A percentile compares a stretch with the other conserved stretches of the same genome.
phyloP scores from a whole-genome alignment of 305 asterid genomes.

The Solanum chacoense region DNA sequence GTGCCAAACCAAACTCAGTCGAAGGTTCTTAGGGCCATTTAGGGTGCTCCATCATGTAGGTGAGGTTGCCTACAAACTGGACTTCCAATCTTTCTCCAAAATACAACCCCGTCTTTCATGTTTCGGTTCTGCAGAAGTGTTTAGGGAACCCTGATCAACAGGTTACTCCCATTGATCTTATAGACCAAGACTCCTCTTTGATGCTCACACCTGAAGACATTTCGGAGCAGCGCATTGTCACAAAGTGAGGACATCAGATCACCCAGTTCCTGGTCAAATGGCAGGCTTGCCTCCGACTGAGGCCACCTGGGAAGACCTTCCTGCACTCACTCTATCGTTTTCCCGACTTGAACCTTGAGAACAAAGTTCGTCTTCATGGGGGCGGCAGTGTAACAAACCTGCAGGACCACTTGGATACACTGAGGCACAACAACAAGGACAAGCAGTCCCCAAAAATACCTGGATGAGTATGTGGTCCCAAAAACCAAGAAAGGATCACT shows the following conservation, averaged over 20 bases:
- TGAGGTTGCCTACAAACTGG: background rate
- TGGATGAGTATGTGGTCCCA: background rate
- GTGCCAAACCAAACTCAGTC: background rate
- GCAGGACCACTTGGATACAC: background rate
- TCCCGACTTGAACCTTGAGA: background rate
- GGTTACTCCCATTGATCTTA: background rate
- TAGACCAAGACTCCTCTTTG: background rate
- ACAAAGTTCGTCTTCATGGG: background rate
- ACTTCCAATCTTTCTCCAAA: background rate
- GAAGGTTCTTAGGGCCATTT: background rate
- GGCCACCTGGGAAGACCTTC: background rate
- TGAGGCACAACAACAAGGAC: background rate
- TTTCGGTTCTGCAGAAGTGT: background rate
- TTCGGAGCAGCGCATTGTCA: background rate
- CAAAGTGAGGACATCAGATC: background rate
- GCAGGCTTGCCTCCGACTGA: background rate
- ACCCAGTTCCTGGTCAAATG: background rate
- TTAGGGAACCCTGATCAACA: background rate
- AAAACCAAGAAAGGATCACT: background rate
- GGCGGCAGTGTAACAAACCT: background rate
- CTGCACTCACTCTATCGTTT: background rate
- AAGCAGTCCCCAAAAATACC: background rate
- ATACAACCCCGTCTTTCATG: background rate
- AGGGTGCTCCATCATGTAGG: background rate
- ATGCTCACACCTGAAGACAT: background rate